These are phyloP conservation scores for Vachellia collinsii DNA, from an alignment of 306 rosid species.

Conservation along the genomic window DNA sequence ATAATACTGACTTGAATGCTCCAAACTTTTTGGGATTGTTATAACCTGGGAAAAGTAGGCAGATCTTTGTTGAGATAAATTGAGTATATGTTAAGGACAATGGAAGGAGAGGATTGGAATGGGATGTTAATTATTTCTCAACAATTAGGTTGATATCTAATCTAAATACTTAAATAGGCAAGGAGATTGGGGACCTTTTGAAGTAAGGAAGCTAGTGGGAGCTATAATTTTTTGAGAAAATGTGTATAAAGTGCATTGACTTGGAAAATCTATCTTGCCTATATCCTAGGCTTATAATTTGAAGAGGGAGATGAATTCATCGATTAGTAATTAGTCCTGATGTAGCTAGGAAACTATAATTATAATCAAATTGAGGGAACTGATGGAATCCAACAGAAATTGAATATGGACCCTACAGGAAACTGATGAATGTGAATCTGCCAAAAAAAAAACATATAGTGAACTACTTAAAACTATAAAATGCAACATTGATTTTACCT, in stretches of 20 bases:
- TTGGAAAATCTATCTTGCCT: neutral
- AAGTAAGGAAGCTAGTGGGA: neutral
- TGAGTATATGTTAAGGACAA: neutral
- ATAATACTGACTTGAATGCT: conserved; percentile 22
- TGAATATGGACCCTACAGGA: neutral
- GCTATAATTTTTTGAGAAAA: neutral
- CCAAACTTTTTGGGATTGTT: conserved; percentile 9
- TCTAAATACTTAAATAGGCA: neutral
- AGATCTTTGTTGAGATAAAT: neutral
- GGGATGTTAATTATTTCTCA: neutral
- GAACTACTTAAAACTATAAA: neutral
- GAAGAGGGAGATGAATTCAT: neutral
- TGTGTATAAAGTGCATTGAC: neutral
- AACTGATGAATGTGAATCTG: neutral
- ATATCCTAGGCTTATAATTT: neutral
- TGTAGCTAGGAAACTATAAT: neutral
- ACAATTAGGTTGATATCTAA: neutral
- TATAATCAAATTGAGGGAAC: neutral
- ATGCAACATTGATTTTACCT: neutral
- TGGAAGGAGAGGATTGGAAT: neutral
- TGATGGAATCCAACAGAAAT: neutral
- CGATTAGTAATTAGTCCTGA: neutral
- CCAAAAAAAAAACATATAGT: neutral
- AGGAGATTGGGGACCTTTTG: neutral
- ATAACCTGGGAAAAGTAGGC: conserved; percentile 28